Percentiles rank a stretch among this genome's conserved stretches.
These are phyloP conservation scores for Chaetoceros muelleri DNA, from an alignment of 108 stramenopile species.

Conservation along the genomic window DNA sequence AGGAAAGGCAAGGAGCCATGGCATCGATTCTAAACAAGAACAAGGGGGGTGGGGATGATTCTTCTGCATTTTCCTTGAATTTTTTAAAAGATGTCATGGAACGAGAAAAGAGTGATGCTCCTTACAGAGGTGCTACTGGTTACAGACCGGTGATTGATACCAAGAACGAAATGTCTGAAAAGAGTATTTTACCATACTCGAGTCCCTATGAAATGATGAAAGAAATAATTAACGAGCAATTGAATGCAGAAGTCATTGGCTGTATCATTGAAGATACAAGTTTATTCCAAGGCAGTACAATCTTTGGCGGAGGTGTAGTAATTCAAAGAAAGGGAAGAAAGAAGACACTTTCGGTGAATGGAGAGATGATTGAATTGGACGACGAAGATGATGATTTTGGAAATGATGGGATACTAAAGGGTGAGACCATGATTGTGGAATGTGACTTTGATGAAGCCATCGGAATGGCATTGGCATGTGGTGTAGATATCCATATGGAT, in stretches of 20 bases:
- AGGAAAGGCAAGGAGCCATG: slow-evolving; percentile 14
- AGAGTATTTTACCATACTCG: slow-evolving; percentile 23
- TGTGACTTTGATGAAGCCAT: slow-evolving; percentile 83
- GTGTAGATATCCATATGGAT: slow-evolving; percentile 44
- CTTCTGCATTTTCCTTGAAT: slow-evolving; percentile 6
- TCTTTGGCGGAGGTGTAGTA: slow-evolving; percentile 67
- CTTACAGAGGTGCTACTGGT: slow-evolving; percentile 76
- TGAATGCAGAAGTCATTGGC: slow-evolving; percentile 64
- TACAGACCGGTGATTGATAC: slow-evolving; percentile 48
- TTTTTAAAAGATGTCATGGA: slow-evolving; percentile 1
- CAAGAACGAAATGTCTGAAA: slow-evolving; percentile 21
- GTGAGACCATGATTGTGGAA: slow-evolving; percentile 69
- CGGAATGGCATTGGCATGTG: slow-evolving; percentile 57
- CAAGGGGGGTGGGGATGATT: background rate
- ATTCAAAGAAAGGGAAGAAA: slow-evolving; percentile 41
- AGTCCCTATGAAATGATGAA: slow-evolving; percentile 61
- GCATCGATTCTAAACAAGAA: background rate
- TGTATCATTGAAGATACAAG: slow-evolving; percentile 74
- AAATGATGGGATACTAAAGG: slow-evolving; percentile 37
- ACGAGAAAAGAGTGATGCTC: slow-evolving; percentile 24
- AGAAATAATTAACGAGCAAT: slow-evolving; percentile 60
- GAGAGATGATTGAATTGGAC: slow-evolving; percentile 33
- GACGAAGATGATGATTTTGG: slow-evolving; percentile 61
- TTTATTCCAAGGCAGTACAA: slow-evolving; percentile 50
- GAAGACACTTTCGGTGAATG: slow-evolving; percentile 30